Evolutionary conservation across 352 stramenopile genomes (phyloP).

Genomic region (Phytophthora citricola): DNA sequence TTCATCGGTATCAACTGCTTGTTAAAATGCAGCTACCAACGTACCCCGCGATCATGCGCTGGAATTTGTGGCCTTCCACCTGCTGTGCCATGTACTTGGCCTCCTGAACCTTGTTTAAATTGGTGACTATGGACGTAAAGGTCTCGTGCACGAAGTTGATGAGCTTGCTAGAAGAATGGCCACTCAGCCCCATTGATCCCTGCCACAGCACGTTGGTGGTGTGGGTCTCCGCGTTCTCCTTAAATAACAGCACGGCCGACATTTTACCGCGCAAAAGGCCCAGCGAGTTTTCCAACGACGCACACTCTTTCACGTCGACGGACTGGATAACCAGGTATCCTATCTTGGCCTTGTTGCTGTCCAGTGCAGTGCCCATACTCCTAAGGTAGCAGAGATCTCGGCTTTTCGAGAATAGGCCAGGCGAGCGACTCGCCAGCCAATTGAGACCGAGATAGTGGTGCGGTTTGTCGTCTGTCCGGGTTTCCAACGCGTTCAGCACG

Average conservation of each 20-base stretch:
- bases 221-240: conserved; percentile 45
- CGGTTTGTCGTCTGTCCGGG: conserved; percentile 44
- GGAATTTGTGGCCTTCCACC: conserved; percentile 55
- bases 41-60: conserved; percentile 49
- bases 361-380: conserved; percentile 55
- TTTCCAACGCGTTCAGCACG: conserved; percentile 61
- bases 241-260: conserved; percentile 68
- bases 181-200: conserved; percentile 48
- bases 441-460: conserved; percentile 75
- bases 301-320: conserved; percentile 61
- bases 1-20: too few species aligned
- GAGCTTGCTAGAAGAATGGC: conserved; percentile 53
- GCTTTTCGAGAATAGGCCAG: conserved; percentile 65
- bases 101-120: conserved; percentile 67
- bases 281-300: conserved; percentile 54
- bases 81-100: conserved; percentile 67
- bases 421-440: conserved; percentile 55
- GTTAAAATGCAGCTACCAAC: conserved; percentile 21
- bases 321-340: conserved; percentile 69
- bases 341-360: conserved; percentile 52
- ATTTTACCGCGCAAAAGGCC: conserved; percentile 61
- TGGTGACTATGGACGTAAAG: conserved; percentile 62
- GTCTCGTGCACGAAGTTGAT: conserved; percentile 58
- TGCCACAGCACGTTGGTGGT: conserved; percentile 66
- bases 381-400: conserved; percentile 67